Base-by-base conservation (phyloP, 768 basidiomycete species). In the Rhizopogon rudus region DNA sequence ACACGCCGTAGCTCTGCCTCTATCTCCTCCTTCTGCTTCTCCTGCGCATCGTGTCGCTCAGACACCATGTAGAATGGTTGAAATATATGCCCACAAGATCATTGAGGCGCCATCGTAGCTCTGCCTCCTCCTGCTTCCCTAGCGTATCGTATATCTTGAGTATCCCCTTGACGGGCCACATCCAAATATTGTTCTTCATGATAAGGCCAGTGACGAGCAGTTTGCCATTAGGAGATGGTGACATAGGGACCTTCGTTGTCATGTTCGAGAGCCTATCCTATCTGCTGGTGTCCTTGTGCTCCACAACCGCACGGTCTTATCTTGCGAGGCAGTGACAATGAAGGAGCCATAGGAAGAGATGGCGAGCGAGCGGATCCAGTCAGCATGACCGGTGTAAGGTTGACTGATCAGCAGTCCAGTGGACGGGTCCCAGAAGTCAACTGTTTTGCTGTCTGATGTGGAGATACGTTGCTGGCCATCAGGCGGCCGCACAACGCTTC, bases 271-370 rank as follows among this genome's bases (percentile, higher is more conserved):
- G 66, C 59, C 0, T 53, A 54, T 10, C 54, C 37, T 9, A 57
- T 56, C 12, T 58, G 61, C 40, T 49, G 4, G 31, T 46, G 45
- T 29, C 22, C 16, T 6, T 16, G 49, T 35, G 20, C 82, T 83
- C 91, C 91, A 93, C 58, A 93, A 80, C 31, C 83, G 77, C 54
- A 92, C 81, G 0, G 87, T 88, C 61, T 86, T 85, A 71, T 95
- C 93, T 68, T 94, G 91, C 1, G 90, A 92, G 0, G 69, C 70
- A 25, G 70, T 67, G 12, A 63, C 66, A 28, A 71, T 61, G 42
- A 57, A 67, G n/a, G 54, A 56, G 40, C 69, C 65, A 7, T 70
- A 62, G 8, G 68, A 66, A 12, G n/a, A n/a, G n/a, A n/a, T n/a
- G n/a, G n/a, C n/a, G n/a, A n/a, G n/a, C n/a, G n/a, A n/a, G n/a